phyloP scores from a whole-genome alignment of 306 rosid species.

The Fragaria iinumae region DNA sequence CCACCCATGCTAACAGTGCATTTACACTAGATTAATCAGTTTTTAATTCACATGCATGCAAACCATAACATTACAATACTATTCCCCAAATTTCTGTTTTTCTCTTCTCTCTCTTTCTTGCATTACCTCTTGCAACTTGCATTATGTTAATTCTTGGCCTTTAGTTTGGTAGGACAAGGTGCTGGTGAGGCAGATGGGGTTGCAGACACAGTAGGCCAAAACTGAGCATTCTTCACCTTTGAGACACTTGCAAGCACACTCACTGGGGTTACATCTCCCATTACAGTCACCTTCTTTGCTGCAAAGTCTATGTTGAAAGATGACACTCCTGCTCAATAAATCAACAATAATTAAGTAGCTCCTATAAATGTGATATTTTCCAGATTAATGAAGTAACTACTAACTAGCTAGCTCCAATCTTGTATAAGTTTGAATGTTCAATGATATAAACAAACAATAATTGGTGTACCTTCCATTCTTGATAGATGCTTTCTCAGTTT shows the following conservation, averaged over 20 bases:
- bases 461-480: constrained; percentile 72
- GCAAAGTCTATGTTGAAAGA: constrained; percentile 85
- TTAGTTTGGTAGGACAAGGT: constrained; percentile 24
- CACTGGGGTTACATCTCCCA: constrained; percentile 72
- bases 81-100: neutral
- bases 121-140: constrained; percentile 8
- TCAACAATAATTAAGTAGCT: neutral
- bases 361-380: neutral
- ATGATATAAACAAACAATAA: neutral
- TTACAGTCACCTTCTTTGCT: constrained; percentile 88
- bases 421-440: neutral
- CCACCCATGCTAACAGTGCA: constrained; percentile 27
- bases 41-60: constrained; percentile 29
- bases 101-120: constrained; percentile 11
- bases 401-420: neutral
- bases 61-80: neutral
- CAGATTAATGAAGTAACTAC: neutral
- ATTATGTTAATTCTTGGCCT: constrained; percentile 30
- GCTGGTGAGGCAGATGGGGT: constrained; percentile 18
- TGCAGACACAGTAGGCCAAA: constrained; percentile 52
- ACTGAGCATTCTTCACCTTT: constrained; percentile 88
- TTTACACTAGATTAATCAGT: constrained; percentile 31
- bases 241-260: constrained; percentile 77
- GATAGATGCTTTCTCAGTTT: constrained; percentile 89
- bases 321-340: constrained; percentile 61